Evolutionary conservation across 2,329 filamentous ascomycete species (phyloP), one percentile per base, ranked within the genome.

Genomic region (Colletotrichum phormii): DNA sequence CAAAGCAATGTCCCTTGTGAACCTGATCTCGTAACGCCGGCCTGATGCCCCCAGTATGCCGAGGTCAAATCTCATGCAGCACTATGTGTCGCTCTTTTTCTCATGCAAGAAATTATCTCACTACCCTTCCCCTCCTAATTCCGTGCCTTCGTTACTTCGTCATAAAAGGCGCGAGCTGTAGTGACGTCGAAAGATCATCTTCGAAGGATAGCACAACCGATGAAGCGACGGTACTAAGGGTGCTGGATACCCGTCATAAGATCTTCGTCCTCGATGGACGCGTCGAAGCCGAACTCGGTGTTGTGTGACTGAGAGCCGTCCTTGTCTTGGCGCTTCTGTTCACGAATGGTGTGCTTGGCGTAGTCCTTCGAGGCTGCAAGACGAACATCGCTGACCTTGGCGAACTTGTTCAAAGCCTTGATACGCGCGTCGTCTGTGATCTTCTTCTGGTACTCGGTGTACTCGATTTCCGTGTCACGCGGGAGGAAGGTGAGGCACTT

Each of bases 231-330:
- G 26, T n/a, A 63, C 61, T 67, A 75, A 42, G 65, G 67, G 60
- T 76, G 75, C 35, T 76, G 75, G 22, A 84, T 79, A 22, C 85
- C 88, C 13, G 84, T 86, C 89, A 91, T 91, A 29, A 91, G 78
- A 74, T 91, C 89, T 78, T 91, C 89, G n/a, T 91, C 89, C 67
- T 90, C 88, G 49, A 89, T 81, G 62, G 85, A 82, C 13, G 82
- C 79, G 31, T 88, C 84, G 71, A 88, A 89, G 53, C 81, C 82
- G 31, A 82, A 70, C 3, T 79, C 77, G 3, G 79, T 77, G 63
- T 81, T 79, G 22, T 65, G 61, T 57, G 22, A 76, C 75, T n/a
- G 76, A 55, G 80, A 78, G 2, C 78, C 78, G 0, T 86, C 85
- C 76, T 87, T 87, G 53, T 89, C 84, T 9, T 75, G 72, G 24